These are phyloP conservation scores for Brassica balearica DNA, from an alignment of 441 rosid genomes.

Conservation along the genomic window DNA sequence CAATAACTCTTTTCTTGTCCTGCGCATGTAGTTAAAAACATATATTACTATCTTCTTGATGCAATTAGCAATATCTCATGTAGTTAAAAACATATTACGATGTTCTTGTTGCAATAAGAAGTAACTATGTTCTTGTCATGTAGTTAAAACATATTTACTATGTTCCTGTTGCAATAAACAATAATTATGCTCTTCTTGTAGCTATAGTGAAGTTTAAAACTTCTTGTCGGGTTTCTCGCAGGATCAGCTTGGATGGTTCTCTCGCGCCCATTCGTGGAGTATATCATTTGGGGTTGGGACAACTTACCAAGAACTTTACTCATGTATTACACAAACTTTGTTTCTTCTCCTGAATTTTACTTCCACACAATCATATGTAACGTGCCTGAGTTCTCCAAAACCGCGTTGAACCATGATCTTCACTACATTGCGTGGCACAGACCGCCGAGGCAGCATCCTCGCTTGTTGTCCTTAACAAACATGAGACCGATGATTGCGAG, in stretches of 20 bases:
- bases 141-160: neutral
- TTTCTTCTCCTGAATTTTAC: constrained; percentile 92
- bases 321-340: constrained; percentile 89
- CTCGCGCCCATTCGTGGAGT: constrained; percentile 76
- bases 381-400: constrained; percentile 72
- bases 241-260: constrained; percentile 99
- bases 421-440: constrained; percentile 87
- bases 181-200: neutral
- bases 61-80: neutral
- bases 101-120: neutral
- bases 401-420: constrained; percentile 80
- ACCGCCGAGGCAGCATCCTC: constrained; percentile 89
- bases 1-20: neutral
- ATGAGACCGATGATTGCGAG: constrained; percentile 57
- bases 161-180: neutral
- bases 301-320: constrained; percentile 86
- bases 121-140: neutral
- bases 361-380: constrained; percentile 96
- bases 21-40: neutral
- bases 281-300: constrained; percentile 93
- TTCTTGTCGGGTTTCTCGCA: constrained; percentile 35
- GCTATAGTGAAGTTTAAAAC: neutral
- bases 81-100: neutral
- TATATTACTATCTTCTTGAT: neutral
- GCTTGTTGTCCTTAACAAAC: constrained; percentile 61